Base-by-base conservation (phyloP, 2,329 filamentous ascomycete species). In the Exophiala viscosa region DNA sequence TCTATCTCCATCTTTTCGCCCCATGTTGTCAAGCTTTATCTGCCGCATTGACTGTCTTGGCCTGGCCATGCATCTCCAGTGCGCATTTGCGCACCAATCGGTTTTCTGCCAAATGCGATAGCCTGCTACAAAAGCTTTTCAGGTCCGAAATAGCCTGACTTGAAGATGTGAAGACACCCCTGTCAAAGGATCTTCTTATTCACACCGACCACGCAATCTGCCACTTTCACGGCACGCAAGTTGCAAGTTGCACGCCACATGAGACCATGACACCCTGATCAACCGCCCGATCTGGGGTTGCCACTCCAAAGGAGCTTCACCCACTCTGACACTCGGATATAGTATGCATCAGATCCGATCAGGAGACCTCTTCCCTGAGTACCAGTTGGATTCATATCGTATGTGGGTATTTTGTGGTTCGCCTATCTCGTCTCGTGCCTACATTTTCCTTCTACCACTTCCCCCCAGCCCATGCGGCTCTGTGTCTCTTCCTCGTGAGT, bases 71-170 rank as follows among this genome's bases (percentile, higher is more conserved):
- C 31, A 17, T 33, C 23, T 40, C 11, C 13, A 23, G 9, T 46
- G 20, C 45, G 32, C 43, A 43, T 18, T 20, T 7, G 10, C 14
- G 35, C 48, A 14, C 18, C 51, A 54, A 44, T 51, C 50, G 48
- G 41, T 45, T 31, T 23, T 18, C 48, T 11, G 17, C 14, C 48
- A 13, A 28, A 14, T 23, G 44, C 50, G 47, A 44, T 23, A 8
- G 48, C 33, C 43, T 57, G 54, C 45, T 32, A 57, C 54, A 51
- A 44, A 46, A 44, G 54, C 14, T 32, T 5, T 45, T 23, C 32
- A n/a, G n/a, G n/a, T n/a, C 23, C n/a, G 15, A 15, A 14, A 15
- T 40, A 8, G 14, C 33, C 10, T 40, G 50, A 41, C 23, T 28
- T 14, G 8, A 14, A 35, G 31, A 43, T 36, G 33, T 31, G 11